A percentile compares a stretch with the other conserved stretches of the same genome.
Evolutionary conservation across 78 protist species (phyloP).

Genomic region (Protostelium mycophagum): DNA sequence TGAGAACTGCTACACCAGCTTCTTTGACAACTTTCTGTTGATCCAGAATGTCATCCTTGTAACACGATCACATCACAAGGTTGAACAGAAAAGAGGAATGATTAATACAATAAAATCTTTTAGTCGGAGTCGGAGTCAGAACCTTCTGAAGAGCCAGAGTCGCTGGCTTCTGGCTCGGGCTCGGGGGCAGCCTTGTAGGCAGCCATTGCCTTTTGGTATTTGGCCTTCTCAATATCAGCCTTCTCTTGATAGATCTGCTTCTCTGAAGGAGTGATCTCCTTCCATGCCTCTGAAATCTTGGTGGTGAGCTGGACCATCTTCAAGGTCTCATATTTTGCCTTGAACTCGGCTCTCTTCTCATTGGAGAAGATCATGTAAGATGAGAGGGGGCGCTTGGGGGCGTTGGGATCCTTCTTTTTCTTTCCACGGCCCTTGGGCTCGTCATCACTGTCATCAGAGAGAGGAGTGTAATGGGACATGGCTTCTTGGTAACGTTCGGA

Average conservation of each 20-base stretch:
- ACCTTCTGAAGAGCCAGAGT: not conserved
- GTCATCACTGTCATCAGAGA: not conserved
- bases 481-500: slow-evolving; percentile 27
- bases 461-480: slow-evolving; percentile 7
- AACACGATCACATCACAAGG: too few species aligned
- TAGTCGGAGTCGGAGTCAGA: not conserved
- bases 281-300: slow-evolving; percentile 43
- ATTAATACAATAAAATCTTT: too few species aligned
- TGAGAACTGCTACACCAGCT: too few species aligned
- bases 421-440: not conserved
- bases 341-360: slow-evolving; percentile 22
- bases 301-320: slow-evolving; percentile 27
- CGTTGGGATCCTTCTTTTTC: slow-evolving; percentile 26
- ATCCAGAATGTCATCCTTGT: too few species aligned
- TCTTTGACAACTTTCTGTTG: too few species aligned
- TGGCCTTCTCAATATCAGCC: not conserved
- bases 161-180: not conserved
- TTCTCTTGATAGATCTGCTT: not conserved
- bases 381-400: slow-evolving; percentile 49
- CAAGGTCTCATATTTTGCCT: slow-evolving; percentile 17
- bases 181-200: not conserved
- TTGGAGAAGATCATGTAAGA: slow-evolving; percentile 46
- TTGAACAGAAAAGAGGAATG: not conserved
- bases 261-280: not conserved
- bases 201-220: not conserved